phyloP scores from a whole-genome alignment of 805 yeast genomes.

The Lachancea sp. region DNA sequence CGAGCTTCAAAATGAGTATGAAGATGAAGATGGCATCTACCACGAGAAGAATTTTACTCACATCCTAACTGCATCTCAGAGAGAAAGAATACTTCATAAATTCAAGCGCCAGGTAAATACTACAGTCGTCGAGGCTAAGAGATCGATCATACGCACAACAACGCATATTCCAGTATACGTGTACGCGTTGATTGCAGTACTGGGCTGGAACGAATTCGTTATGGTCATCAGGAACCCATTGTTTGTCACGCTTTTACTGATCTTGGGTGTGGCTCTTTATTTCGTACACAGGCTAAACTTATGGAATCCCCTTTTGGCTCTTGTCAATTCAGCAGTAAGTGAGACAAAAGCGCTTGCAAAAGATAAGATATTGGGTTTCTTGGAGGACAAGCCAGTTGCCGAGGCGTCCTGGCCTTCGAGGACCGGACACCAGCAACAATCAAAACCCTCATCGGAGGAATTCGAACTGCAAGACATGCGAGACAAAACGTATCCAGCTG shows the following conservation, averaged over 20 bases:
- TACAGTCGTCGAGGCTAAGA: conserved; percentile 76
- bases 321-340: conserved; percentile 50
- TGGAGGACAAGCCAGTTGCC: conserved; percentile 44
- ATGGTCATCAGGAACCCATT: conserved; percentile 81
- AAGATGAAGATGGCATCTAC: conserved; percentile 36
- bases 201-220: conserved; percentile 96
- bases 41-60: conserved; percentile 46
- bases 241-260: conserved; percentile 55
- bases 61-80: conserved; percentile 51
- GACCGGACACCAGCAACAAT: not conserved
- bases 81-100: conserved; percentile 47
- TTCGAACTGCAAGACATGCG: conserved; percentile 31
- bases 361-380: conserved; percentile 50
- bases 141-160: conserved; percentile 71
- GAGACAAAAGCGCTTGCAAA: conserved; percentile 52
- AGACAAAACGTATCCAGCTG: not conserved
- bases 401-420: not conserved
- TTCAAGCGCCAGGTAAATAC: conserved; percentile 75
- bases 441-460: conserved; percentile 15
- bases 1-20: conserved; percentile 31
- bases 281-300: conserved; percentile 64
- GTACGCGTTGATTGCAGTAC: conserved; percentile 59
- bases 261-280: conserved; percentile 55
- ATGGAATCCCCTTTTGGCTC: conserved; percentile 65
- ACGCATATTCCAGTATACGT: conserved; percentile 82